Base-by-base conservation (phyloP, 1,284 basidiomycete genomes). In the Ustilago trichophora region DNA sequence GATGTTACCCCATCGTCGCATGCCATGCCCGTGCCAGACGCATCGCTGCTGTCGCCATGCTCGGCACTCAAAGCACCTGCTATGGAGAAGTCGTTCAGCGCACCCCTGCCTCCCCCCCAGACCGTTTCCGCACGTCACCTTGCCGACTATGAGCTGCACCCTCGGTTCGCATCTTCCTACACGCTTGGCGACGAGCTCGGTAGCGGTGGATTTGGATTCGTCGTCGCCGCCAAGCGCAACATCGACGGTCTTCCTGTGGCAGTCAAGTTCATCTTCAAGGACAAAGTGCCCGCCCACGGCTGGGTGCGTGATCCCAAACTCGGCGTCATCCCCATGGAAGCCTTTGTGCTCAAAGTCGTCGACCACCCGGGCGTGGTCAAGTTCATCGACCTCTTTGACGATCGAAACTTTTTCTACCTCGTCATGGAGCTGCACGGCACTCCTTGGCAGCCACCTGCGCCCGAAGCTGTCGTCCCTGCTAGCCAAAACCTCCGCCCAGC, bases 361-460 rank as follows among this genome's bases (percentile, higher is more conserved):
- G 84, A 88, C 38, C 92, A 94, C 81, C 87, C 88, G 37, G 89
- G 88, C 66, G 89, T 96, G 47, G 88, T 94, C 73, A 87, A 87
- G 77, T 93, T 90, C 80, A 82, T 92, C 32, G 92, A 90, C 66
- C 82, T 93, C 12, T 94, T 89, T 77, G 90, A 94, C 76, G 93
- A 95, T 80, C 83, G 85, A 0, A 80, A 88, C 22, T 94, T 90
- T 78, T 94, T 90, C 82, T 95, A 95, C 82, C 83, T 95, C 64
- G 92, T 95, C 19, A 92, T 93, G 85, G 93, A 95, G 82, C 84
- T 93, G 24, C 93, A 96, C 78, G 93, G 93, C 21, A 88, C 88
- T 12, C 91, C 92, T 2, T 95, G 93, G 93, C 71, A 73, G 31
- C 70, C 70, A 11, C 41, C 54, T 16, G 52, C 42, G 6, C 40